Evolutionary conservation across 2,329 filamentous ascomycete genomes (phyloP).

Genomic region (Akanthomyces dipterigenus): DNA sequence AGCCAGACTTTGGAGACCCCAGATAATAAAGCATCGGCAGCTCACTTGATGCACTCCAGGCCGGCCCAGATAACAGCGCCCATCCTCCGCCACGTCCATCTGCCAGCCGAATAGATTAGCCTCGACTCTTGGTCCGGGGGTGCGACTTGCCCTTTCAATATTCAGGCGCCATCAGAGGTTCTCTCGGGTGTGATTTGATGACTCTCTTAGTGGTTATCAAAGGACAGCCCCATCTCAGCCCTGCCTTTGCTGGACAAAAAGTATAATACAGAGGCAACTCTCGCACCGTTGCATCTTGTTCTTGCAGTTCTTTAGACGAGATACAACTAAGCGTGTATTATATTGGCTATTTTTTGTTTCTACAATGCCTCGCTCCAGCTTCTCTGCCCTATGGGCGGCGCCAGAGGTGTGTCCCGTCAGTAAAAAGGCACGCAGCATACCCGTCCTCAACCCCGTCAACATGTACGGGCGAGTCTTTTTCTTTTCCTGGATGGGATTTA

Average conservation of each 20-base stretch:
- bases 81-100: neutral
- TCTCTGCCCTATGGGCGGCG: constrained; percentile 26
- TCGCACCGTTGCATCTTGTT: neutral
- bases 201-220: neutral
- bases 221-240: neutral
- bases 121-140: neutral
- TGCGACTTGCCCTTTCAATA: neutral
- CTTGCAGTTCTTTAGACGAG: neutral
- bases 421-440: constrained; percentile 73
- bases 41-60: neutral
- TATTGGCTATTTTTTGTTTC: neutral
- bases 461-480: constrained; percentile 83
- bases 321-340: neutral
- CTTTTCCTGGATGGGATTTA: constrained; percentile 82
- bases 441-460: constrained; percentile 69
- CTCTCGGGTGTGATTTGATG: neutral
- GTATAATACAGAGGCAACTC: constrained; percentile 3
- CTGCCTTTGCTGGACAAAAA: neutral
- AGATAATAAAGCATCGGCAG: neutral
- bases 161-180: too few species aligned
- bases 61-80: neutral
- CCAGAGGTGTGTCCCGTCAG: constrained; percentile 80
- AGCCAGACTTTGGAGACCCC: neutral
- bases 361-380: constrained; percentile 22
- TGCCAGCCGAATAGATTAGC: constrained; percentile 3